Base-by-base conservation (phyloP, 176 grass and related monocot species). In the Melocanna baccifera region DNA sequence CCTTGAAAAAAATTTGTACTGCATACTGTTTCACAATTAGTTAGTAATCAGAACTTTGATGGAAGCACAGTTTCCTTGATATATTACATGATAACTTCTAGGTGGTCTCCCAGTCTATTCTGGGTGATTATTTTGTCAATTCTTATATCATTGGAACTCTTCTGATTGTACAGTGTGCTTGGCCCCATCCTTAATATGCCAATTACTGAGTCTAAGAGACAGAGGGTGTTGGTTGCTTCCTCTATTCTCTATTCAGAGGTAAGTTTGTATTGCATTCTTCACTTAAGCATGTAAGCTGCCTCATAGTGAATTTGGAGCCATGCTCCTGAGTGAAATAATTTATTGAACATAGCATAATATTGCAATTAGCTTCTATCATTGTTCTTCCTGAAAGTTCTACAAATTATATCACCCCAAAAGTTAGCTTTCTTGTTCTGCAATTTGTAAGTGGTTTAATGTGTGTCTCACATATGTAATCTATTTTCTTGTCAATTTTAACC, bases 161-260 rank as follows among this genome's bases (percentile, higher is more conserved):
- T 90, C 51, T 92, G 69, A 75, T n/a, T 88, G n/a, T 84, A 75
- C 91, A 98, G 96, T 89, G 96, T 98, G 81, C 96, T 98, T 86
- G 93, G 90, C n/a, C 93, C 96, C 67, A 91, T 98, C 81, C 85
- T 98, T 46, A 98, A 98, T 89, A 98, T 92, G 91, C 96, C 96
- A 73, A 94, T 96, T 71, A 79, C 81, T 41, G 96, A 98, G 86
- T 93, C 93, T 12, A 98, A 95, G 88, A 90, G 96, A 87, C 96
- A 98, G 56, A 93, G 96, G 69, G 96, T 96, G 69, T 81, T 99
- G 86, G 96, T 96, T 84, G 93, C 96, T 84, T 99, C 89, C 57
- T 96, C 89, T 85, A 91, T 99, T 80, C 89, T 99, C 62, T 99
- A 96, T 86, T 96, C 93, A 14, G 96, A 99, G 93, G 96, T 99